Evolutionary conservation across 257 asterid species (phyloP).

Genomic region (Gentiana dahurica): DNA sequence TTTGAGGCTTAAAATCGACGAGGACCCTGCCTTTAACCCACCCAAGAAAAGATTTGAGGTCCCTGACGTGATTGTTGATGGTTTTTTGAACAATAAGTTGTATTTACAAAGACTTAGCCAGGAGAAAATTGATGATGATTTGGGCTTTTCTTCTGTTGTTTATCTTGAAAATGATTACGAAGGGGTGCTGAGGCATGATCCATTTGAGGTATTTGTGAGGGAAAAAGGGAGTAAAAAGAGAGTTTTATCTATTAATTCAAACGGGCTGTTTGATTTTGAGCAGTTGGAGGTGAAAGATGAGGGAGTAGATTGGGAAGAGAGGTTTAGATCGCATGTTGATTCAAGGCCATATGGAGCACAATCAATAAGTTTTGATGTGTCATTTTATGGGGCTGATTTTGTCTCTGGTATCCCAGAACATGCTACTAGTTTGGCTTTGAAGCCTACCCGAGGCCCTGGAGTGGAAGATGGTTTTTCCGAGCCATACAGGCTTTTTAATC

Average conservation of each 20-base stretch:
- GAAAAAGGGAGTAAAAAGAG: constrained; percentile 64
- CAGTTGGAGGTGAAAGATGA: constrained; percentile 63
- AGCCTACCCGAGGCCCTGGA: constrained; percentile 84
- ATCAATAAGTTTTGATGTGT: constrained; percentile 89
- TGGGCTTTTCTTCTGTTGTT: constrained; percentile 41
- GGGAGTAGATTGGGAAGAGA: constrained; percentile 92
- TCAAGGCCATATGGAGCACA: constrained; percentile 84
- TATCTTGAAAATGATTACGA: constrained; percentile 82
- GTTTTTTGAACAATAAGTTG: constrained; percentile 53
- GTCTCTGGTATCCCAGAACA: constrained; percentile 95
- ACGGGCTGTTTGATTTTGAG: constrained; percentile 90
- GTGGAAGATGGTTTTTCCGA: constrained; percentile 60
- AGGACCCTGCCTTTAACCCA: constrained; percentile 55
- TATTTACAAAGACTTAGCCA: constrained; percentile 62
- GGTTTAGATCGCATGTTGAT: constrained; percentile 75
- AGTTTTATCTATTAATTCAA: constrained; percentile 72
- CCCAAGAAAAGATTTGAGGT: constrained; percentile 92
- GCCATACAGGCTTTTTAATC: constrained; percentile 88
- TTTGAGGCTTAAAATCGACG: constrained; percentile 81
- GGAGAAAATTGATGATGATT: constrained; percentile 46
- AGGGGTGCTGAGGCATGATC: constrained; percentile 80
- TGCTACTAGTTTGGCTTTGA: constrained; percentile 86
- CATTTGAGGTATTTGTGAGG: constrained; percentile 85
- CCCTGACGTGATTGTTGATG: constrained; percentile 79
- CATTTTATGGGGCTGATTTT: constrained; percentile 87